Percentiles rank a stretch among this genome's conserved stretches.
Evolutionary conservation across 2,329 filamentous ascomycete genomes (phyloP).

Genomic region (Macrophomina tecta): DNA sequence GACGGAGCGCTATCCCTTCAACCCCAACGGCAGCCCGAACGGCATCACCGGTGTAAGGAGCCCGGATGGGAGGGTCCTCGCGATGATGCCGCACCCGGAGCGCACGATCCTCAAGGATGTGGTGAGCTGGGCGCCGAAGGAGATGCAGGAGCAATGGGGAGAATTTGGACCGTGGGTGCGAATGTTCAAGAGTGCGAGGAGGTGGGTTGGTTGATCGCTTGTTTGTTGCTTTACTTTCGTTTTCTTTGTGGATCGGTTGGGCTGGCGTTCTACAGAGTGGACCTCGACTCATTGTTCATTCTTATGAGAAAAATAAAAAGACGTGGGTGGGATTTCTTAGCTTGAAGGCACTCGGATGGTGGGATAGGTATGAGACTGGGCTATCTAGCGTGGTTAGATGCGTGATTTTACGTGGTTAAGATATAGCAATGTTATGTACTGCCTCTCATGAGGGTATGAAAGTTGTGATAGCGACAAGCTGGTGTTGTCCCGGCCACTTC

Average conservation of each 20-base stretch:
- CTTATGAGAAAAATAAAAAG: too few species aligned
- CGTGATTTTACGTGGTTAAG: too few species aligned
- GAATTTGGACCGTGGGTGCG: slow-evolving; percentile 85
- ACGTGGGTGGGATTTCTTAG: too few species aligned
- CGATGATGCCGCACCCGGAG: slow-evolving; percentile 94
- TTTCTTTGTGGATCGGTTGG: not conserved
- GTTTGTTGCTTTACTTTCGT: not conserved
- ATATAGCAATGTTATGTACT: too few species aligned
- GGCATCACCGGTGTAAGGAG: slow-evolving; percentile 83
- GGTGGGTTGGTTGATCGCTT: slow-evolving; percentile 73
- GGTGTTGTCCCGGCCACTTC: too few species aligned
- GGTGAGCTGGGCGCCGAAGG: slow-evolving; percentile 74
- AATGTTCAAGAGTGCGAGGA: slow-evolving; percentile 84
- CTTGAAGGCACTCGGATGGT: too few species aligned
- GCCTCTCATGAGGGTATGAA: too few species aligned
- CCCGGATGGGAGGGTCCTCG: slow-evolving; percentile 78
- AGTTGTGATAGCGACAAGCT: too few species aligned
- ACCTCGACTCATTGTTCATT: not conserved
- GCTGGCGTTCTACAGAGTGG: not conserved
- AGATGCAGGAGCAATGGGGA: slow-evolving; percentile 69
- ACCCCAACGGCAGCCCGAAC: slow-evolving; percentile 83
- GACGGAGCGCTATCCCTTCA: slow-evolving; percentile 85
- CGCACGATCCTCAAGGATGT: slow-evolving; percentile 83
- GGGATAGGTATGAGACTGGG: too few species aligned
- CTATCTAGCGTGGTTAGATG: too few species aligned